Conservation (phyloP, 306 rosid genomes). For the Notholithocarpus densiflorus region DNA sequence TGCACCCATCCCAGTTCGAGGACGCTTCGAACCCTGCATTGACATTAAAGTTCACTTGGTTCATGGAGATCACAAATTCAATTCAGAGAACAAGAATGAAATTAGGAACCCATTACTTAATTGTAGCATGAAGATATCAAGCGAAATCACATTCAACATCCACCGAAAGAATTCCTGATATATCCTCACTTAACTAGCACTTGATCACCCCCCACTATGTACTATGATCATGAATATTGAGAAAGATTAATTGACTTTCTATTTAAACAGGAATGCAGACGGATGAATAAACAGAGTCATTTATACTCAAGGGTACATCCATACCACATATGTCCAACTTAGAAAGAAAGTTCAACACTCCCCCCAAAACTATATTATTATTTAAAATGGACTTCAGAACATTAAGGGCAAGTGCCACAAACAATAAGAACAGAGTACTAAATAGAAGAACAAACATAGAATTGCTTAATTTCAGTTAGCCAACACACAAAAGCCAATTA, state of each 20-base stretch:
- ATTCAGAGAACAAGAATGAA: slow-evolving; percentile 4
- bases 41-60: slow-evolving; percentile 6
- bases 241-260: neutral
- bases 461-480: neutral
- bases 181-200: neutral
- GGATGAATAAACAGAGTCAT: neutral
- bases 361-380: neutral
- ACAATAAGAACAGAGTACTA: neutral
- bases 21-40: slow-evolving; percentile 75
- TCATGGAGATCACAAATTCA: slow-evolving; percentile 16
- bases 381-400: neutral
- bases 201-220: neutral
- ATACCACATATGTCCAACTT: neutral
- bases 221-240: neutral
- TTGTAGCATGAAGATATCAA: neutral
- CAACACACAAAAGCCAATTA: neutral
- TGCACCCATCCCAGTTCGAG: slow-evolving; percentile 70
- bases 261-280: neutral
- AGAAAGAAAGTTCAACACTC: neutral
- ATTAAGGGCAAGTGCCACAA: neutral
- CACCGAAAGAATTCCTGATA: neutral
- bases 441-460: neutral
- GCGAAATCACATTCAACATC: neutral
- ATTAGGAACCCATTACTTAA: neutral
- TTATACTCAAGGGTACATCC: neutral